Evolutionary conservation across 192 early-diverging fungal genomes (phyloP).

Genomic region (Globomyces pollinis-pini): DNA sequence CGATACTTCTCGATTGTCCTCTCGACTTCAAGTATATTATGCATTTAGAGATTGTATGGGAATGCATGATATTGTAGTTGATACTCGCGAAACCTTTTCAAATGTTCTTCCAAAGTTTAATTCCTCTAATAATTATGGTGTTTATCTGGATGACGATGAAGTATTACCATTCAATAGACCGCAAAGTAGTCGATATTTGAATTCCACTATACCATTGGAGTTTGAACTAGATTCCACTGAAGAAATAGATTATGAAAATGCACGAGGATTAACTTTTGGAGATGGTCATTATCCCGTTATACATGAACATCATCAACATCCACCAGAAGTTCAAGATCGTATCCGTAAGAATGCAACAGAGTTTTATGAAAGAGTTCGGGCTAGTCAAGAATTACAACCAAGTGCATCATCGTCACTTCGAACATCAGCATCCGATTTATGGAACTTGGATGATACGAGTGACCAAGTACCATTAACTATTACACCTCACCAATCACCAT

Average conservation of each 20-base stretch:
- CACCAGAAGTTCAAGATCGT: conserved; percentile 13
- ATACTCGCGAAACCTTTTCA: conserved; percentile 58
- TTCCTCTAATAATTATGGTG: neutral
- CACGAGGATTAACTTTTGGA: conserved; percentile 20
- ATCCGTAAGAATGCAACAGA: conserved; percentile 4
- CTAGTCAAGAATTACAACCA: neutral
- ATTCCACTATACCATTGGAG: neutral
- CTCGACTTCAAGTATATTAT: conserved; percentile 67
- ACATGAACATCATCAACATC: conserved; percentile 23
- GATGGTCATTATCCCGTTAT: conserved; percentile 35
- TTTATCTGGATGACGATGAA: conserved; percentile 2
- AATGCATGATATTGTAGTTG: conserved; percentile 73
- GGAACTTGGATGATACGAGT: too few species aligned
- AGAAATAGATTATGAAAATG: conserved; percentile 16
- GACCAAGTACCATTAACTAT: too few species aligned
- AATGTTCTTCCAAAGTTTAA: too few species aligned
- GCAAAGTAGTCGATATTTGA: neutral
- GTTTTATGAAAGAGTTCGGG: conserved; percentile 1
- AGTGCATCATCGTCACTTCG: too few species aligned
- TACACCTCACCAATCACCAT: too few species aligned
- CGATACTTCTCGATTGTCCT: conserved; percentile 56
- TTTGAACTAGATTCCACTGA: conserved; percentile 16
- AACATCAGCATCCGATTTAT: too few species aligned
- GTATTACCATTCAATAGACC: neutral
- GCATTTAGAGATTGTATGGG: conserved; percentile 78